Evolutionary conservation across 495 filamentous ascomycete species (phyloP).

Genomic region (Penicillium cataractarum): DNA sequence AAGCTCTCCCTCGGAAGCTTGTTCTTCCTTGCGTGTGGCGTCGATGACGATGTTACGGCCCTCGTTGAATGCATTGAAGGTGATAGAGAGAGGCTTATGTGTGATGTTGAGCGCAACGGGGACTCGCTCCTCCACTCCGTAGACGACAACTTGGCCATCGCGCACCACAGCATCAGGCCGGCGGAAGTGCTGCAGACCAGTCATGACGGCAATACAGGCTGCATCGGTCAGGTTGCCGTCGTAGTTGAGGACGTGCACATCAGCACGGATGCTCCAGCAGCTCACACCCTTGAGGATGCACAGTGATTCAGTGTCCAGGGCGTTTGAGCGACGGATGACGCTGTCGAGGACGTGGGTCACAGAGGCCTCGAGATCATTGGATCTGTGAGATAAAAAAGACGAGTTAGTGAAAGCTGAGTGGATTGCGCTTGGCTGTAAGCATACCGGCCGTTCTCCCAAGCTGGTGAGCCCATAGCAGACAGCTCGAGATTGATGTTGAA

Average conservation of each 20-base stretch:
- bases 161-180: slow-evolving; percentile 84
- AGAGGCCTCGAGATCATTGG: slow-evolving; percentile 77
- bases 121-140: slow-evolving; percentile 79
- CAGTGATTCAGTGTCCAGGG: slow-evolving; percentile 91
- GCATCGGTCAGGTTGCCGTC: slow-evolving; percentile 89
- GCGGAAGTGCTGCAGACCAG: slow-evolving; percentile 85
- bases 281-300: slow-evolving; percentile 89
- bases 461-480: slow-evolving; percentile 87
- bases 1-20: slow-evolving; percentile 79
- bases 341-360: slow-evolving; percentile 89
- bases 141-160: slow-evolving; percentile 80
- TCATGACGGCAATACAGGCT: slow-evolving; percentile 81
- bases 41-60: slow-evolving; percentile 71
- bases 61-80: slow-evolving; percentile 78
- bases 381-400: slow-evolving; percentile 39
- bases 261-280: slow-evolving; percentile 86
- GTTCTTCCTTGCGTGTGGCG: slow-evolving; percentile 81
- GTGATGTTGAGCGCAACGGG: slow-evolving; percentile 87
- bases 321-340: slow-evolving; percentile 85
- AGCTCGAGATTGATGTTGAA: slow-evolving; percentile 91
- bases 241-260: slow-evolving; percentile 85
- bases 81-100: slow-evolving; percentile 86
- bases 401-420: neutral
- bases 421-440: slow-evolving; percentile 13
- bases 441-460: slow-evolving; percentile 83